Evolutionary conservation across 495 filamentous ascomycete species (phyloP), one percentile per base, ranked within the genome.

Genomic region (Ascodesmis nigricans): DNA sequence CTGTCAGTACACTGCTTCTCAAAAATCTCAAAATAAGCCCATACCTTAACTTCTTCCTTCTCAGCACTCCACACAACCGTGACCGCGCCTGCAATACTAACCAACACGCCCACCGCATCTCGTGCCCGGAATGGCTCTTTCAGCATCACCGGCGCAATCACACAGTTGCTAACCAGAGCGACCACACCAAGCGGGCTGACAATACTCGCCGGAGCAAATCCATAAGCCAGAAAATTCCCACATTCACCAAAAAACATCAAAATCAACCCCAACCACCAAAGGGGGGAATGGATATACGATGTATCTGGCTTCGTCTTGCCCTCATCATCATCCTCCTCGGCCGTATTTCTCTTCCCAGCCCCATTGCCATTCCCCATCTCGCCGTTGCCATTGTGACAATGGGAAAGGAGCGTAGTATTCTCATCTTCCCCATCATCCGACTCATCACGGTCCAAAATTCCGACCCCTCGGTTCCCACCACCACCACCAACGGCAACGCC

Each of bases 171-270:
- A 16, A 97, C 71, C 38, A 97, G 57, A 2, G 87, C 87, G 0
- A 95, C 87, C 14, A 97, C 87, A 6, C 87, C 87, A 9, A 97
- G 60, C 1, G 87, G 87, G 10, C 78, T 87, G n/a, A 97, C 87
- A 40, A 97, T 92, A 8, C 84, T 93, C 2, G 87, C 87, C 11
- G 87, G 83, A n/a, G 87, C 87, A 52, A 97, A 97, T 7, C 87
- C 87, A 52, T 97, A 97, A 3, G 87, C 87, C 35, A 97, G 63
- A 53, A 97, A 97, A 53, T 97, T 97, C 14, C 87, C 87, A 39
- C 71, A 70, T 58, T 97, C 87, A 9, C 87, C 87, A n/a, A 90
- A 55, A 4, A 67, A 75, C 73, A 95, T 95, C 35, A 97, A 62
- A 3, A 79, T 60, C 34, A 93, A 80, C 6, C 87, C 87, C 31